Evolutionary conservation across 78 protist species (phyloP).

Genomic region (Dictyostelium firmibasis): DNA sequence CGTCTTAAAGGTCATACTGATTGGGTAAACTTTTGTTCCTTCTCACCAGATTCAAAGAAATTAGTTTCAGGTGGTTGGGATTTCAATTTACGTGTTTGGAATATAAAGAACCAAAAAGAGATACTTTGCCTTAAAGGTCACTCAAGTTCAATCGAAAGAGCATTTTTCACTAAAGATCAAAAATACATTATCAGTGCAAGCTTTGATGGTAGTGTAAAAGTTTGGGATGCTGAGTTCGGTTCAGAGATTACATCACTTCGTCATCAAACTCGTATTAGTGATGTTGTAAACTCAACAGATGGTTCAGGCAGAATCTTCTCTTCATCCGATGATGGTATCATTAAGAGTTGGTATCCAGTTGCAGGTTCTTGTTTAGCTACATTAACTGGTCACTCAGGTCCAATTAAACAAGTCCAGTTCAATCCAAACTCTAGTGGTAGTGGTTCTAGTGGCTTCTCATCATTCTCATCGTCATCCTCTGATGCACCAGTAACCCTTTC

Average conservation of each 20-base stretch:
- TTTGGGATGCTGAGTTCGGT: slow-evolving; percentile 83
- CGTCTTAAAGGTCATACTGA: slow-evolving; percentile 78
- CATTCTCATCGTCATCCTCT: not conserved
- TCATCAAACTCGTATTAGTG: slow-evolving; percentile 64
- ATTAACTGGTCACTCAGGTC: slow-evolving; percentile 73
- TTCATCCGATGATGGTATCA: slow-evolving; percentile 71
- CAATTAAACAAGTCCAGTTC: slow-evolving; percentile 39
- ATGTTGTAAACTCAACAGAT: not conserved
- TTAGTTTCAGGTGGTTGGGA: slow-evolving; percentile 80
- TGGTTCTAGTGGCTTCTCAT: not conserved
- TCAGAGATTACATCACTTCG: slow-evolving; percentile 55
- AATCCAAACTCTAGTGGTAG: not conserved
- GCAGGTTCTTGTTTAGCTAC: slow-evolving; percentile 52
- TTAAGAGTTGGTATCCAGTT: slow-evolving; percentile 68
- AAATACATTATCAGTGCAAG: slow-evolving; percentile 33
- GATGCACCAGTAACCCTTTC: not conserved
- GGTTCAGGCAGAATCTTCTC: slow-evolving; percentile 23
- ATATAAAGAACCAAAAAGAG: slow-evolving; percentile 34
- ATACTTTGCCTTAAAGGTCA: slow-evolving; percentile 61
- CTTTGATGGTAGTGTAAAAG: slow-evolving; percentile 72
- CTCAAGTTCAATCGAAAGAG: slow-evolving; percentile 50
- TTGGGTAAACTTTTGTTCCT: slow-evolving; percentile 74
- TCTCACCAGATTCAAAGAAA: slow-evolving; percentile 52
- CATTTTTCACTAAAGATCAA: slow-evolving; percentile 33
- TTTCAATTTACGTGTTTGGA: slow-evolving; percentile 75